phyloP scores from a whole-genome alignment of 176 grass and related monocot species.

The Aechmea fasciata region DNA sequence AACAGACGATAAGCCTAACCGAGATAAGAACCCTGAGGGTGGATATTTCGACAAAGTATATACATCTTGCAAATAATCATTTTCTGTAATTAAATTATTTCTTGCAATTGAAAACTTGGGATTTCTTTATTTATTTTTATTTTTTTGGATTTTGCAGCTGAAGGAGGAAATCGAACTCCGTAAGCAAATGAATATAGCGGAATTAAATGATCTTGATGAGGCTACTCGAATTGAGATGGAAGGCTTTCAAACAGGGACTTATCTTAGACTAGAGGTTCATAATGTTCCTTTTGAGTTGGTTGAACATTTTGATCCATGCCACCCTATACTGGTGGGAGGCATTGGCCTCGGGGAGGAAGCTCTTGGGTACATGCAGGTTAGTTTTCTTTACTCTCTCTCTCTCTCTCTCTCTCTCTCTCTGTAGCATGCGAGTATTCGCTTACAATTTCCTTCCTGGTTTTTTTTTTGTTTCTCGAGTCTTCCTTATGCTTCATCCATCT shows the following conservation, averaged over 20 bases:
- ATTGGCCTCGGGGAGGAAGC: conserved; percentile 89
- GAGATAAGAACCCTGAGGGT: conserved; percentile 45
- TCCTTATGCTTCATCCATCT: no score
- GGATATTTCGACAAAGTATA: conserved; percentile 88
- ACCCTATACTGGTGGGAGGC: conserved; percentile 86
- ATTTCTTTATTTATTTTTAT: conserved; percentile 4
- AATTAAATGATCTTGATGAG: conserved; percentile 87
- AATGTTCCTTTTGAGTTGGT: conserved; percentile 86
- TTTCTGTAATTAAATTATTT: conserved; percentile 8
- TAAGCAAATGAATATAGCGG: conserved; percentile 77
- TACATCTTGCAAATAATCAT: not conserved
- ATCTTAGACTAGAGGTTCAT: conserved; percentile 84
- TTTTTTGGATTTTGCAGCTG: conserved; percentile 41
- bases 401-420: not conserved
- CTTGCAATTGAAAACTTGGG: conserved; percentile 5
- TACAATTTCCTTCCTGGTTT: not conserved
- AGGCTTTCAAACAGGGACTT: conserved; percentile 84
- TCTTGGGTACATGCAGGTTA: conserved; percentile 91
- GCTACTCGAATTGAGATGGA: conserved; percentile 72
- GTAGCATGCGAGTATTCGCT: no score
- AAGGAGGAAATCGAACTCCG: conserved; percentile 84
- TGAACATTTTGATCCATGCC: conserved; percentile 82
- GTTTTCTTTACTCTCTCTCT: not conserved
- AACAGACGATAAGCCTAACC: conserved; percentile 44
- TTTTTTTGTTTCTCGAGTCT: not conserved